Conservation (phyloP, 2,329 filamentous ascomycete species). For the Fusarium agapanthi region DNA sequence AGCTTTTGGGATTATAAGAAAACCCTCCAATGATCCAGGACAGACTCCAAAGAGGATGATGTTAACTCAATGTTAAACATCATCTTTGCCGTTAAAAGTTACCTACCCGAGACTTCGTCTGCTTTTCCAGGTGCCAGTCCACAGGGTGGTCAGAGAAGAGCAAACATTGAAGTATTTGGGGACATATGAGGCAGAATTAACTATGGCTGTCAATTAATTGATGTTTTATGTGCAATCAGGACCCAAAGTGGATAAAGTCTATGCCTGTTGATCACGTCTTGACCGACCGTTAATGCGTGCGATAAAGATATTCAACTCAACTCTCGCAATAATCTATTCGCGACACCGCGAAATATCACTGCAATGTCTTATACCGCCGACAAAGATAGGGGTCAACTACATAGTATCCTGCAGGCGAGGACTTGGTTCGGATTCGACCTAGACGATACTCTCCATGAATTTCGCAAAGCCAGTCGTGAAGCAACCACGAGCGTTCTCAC, state of each 20-base stretch:
- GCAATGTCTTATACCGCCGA: not conserved
- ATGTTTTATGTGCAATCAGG: rapidly evolving
- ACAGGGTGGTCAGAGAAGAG: not conserved
- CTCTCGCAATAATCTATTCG: not conserved
- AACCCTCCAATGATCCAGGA: no score
- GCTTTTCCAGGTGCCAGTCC: no score
- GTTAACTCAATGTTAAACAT: not conserved
- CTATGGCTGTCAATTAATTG: not conserved
- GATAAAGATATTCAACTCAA: not conserved
- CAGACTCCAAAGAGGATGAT: no score
- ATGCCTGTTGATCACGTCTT: not conserved
- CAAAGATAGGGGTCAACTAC: not conserved
- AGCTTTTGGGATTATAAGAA: not conserved
- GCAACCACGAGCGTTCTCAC: constrained; percentile 48
- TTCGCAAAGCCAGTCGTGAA: constrained; percentile 50
- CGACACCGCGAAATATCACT: not conserved
- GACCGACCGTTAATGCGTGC: not conserved
- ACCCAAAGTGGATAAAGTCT: not conserved
- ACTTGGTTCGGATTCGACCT: constrained; percentile 58
- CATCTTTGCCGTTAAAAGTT: not conserved
- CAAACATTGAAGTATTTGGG: not conserved
- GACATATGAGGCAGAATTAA: not conserved
- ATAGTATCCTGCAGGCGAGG: constrained; percentile 9
- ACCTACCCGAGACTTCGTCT: not conserved
- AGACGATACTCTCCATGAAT: constrained; percentile 59